Conservation (phyloP, 768 basidiomycete genomes). For the Suillus occidentalis region DNA sequence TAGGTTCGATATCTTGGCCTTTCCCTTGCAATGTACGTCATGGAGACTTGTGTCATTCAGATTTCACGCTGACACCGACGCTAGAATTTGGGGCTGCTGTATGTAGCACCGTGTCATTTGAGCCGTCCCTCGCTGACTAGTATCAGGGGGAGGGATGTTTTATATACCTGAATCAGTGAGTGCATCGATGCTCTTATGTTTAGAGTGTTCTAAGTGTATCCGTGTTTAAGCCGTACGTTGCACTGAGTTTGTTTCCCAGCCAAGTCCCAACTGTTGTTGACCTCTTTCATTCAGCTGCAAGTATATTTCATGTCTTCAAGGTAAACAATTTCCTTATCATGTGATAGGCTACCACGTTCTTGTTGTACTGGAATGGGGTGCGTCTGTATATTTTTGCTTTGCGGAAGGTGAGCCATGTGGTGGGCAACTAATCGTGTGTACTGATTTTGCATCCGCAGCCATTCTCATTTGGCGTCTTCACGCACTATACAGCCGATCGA, state of each 20-base stretch:
- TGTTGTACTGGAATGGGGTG: not conserved
- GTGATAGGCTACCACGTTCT: not conserved
- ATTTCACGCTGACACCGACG: not conserved
- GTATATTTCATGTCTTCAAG: not conserved
- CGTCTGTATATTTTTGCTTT: not conserved
- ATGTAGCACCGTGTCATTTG: not conserved
- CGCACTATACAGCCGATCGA: not conserved
- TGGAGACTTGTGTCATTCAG: not conserved
- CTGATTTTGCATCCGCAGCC: not conserved
- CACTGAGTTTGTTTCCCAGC: not conserved
- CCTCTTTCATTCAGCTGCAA: not conserved
- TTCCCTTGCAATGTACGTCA: not conserved
- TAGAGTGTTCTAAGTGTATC: not conserved
- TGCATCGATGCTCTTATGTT: not conserved
- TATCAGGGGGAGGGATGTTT: not conserved
- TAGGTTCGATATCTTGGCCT: conserved; percentile 1
- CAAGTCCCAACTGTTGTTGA: not conserved
- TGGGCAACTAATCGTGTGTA: not conserved
- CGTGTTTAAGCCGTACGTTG: not conserved
- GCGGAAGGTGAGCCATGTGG: not conserved
- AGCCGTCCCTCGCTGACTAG: not conserved
- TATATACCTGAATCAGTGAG: not conserved
- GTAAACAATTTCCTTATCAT: not conserved
- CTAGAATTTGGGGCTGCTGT: not conserved
- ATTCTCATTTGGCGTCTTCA: conserved; percentile 1